Base-by-base conservation (phyloP, 2,329 filamentous ascomycete species). In the Hypoxylon sp. region DNA sequence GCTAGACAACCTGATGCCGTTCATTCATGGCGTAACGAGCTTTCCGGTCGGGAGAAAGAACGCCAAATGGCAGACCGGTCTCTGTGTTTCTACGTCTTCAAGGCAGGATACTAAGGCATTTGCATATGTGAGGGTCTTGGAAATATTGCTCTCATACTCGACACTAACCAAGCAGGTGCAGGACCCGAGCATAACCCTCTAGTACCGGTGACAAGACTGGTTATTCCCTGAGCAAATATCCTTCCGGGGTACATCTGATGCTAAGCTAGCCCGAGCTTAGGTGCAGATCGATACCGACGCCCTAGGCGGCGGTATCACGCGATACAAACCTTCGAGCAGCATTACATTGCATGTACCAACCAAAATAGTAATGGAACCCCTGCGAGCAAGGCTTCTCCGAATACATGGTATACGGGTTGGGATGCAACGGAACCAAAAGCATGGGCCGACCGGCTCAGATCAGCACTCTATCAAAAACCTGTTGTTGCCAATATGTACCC, bases 341-440 rank as follows among this genome's bases (percentile, higher is more conserved):
- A 56, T 59, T 60, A 55, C 61, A 60, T 60, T 60, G 53, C 57
- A 70, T 65, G 23, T 19, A 28, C 28, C 30, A 45, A 46, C 46
- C 48, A 53, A 17, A 30, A 48, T 23, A 28, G 25, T 36, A 25
- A 50, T 36, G 17, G 30, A 57, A 34, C 7, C 25, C n/a, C 23
- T 56, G 43, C 13, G 23, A 43, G 19, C 30, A 51, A 56, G 32
- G 21, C n/a, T 45, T 43, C 13, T 6, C 38, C 46, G 25, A 61
- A 43, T 50, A 68, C 32, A 2, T 19, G 46, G 25, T 55, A 60
- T 51, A 63, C 14, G 19, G 17, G 25, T 56, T 25, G 34, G 21
- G 38, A 52, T 60, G 30, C 21, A 63, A 52, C 34, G 25, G 34
- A 67, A 36, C 64, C 60, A 65, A 57, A 34, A 60, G 49, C 30